A percentile compares a stretch with the other conserved stretches of the same genome.
phyloP scores from a whole-genome alignment of 2,329 filamentous ascomycete genomes.

The Colletotrichum tropicale region DNA sequence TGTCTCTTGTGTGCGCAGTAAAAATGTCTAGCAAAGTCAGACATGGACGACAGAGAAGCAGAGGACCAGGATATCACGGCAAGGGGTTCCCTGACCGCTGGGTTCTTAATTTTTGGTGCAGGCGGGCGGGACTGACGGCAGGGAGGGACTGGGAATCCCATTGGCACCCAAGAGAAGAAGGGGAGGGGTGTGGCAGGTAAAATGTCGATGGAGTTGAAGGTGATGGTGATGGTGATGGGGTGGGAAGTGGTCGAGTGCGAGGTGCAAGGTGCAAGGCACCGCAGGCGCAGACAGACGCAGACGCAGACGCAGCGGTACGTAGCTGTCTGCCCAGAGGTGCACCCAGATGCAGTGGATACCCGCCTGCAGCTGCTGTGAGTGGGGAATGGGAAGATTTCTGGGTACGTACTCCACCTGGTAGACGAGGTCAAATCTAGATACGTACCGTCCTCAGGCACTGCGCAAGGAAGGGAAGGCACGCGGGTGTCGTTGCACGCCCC shows the following conservation, averaged over 20 bases:
- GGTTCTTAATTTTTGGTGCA: slow-evolving; percentile 10
- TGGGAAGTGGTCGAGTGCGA: slow-evolving; percentile 21
- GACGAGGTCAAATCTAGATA: background rate
- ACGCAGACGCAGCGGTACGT: background rate
- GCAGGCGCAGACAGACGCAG: background rate
- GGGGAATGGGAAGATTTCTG: background rate
- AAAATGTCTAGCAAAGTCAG: background rate
- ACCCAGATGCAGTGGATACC: background rate
- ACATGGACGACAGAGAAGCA: slow-evolving; percentile 3
- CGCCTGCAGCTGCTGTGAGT: background rate
- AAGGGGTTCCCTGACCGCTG: slow-evolving; percentile 3
- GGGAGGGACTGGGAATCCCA: slow-evolving; percentile 2
- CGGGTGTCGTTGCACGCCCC: background rate
- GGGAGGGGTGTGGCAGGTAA: background rate
- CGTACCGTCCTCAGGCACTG: background rate
- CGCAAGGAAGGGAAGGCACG: background rate
- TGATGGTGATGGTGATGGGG: background rate
- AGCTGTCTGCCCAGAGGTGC: background rate
- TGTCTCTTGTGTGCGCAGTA: background rate
- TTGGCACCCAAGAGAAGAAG: slow-evolving; percentile 5
- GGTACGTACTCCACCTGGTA: background rate
- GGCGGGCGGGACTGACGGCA: slow-evolving; percentile 8
- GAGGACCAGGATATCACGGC: background rate
- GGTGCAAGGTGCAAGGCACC: background rate
- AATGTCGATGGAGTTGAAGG: background rate